A percentile compares a stretch with the other conserved stretches of the same genome.
Conservation (phyloP, 202 grass and related monocot species). For the Brachypodium distachyon region DNA sequence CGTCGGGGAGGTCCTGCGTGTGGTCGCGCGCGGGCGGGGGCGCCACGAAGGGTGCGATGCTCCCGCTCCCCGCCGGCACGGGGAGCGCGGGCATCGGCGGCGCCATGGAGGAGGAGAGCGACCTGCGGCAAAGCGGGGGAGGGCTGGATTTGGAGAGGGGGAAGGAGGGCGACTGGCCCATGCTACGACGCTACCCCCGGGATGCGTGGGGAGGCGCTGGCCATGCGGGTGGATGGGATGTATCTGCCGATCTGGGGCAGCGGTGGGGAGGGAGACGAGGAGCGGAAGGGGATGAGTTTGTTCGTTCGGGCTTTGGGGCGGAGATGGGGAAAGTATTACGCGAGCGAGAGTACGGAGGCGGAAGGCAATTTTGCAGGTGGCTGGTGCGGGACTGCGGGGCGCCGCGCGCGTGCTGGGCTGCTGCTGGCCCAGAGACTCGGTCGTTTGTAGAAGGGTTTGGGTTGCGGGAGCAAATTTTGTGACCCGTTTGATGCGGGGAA, state of each 20-base stretch:
- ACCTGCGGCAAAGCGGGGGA: background rate
- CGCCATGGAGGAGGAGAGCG: slow-evolving; percentile 23
- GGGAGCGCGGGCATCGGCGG: background rate
- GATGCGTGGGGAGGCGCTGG: slow-evolving; percentile 19
- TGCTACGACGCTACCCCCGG: slow-evolving; percentile 32
- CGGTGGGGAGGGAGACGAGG: background rate
- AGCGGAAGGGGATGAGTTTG: background rate
- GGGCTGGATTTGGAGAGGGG: slow-evolving; percentile 25
- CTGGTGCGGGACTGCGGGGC: too few species aligned
- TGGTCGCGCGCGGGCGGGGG: slow-evolving; percentile 28
- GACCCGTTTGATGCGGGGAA: too few species aligned
- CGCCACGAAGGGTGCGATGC: background rate
- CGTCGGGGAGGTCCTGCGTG: slow-evolving; percentile 78
- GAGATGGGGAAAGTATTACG: slow-evolving; percentile 10
- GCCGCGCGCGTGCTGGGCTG: background rate
- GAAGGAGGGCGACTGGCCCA: slow-evolving; percentile 27
- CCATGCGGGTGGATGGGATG: slow-evolving; percentile 33
- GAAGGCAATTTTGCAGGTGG: background rate
- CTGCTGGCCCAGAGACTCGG: background rate
- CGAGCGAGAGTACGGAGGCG: background rate
- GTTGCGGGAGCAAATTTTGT: too few species aligned
- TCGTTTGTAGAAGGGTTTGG: background rate
- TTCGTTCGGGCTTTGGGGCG: background rate
- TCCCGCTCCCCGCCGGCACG: background rate
- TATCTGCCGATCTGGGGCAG: slow-evolving; percentile 37